phyloP scores from a whole-genome alignment of 495 filamentous ascomycete genomes.

The Xylaria intraflava region DNA sequence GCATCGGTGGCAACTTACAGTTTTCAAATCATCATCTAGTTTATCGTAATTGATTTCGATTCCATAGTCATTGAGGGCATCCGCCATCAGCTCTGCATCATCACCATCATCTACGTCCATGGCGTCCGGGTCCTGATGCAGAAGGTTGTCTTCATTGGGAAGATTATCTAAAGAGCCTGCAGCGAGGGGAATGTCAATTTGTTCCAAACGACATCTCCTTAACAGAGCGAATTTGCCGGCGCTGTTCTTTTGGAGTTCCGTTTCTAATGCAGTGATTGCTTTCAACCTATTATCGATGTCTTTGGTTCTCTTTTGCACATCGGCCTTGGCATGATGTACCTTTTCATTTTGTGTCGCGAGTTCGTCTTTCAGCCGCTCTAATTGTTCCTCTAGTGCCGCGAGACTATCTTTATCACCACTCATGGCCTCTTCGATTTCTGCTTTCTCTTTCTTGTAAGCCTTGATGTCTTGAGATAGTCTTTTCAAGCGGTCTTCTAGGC shows the following conservation, averaged over 20 bases:
- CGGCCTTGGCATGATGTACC: conserved; percentile 71
- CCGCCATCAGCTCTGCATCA: conserved; percentile 49
- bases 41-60: conserved; percentile 86
- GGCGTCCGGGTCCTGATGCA: conserved; percentile 63
- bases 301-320: conserved; percentile 76
- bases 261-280: conserved; percentile 69
- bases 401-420: conserved; percentile 68
- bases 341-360: conserved; percentile 64
- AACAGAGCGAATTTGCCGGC: conserved; percentile 76
- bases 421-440: conserved; percentile 62
- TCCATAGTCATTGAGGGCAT: conserved; percentile 71
- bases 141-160: conserved; percentile 74
- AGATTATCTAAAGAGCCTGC: conserved; percentile 79
- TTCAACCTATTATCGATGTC: conserved; percentile 75
- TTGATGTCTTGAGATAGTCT: conserved; percentile 59
- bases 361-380: conserved; percentile 60
- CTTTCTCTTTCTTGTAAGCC: conserved; percentile 66
- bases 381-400: conserved; percentile 62
- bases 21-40: conserved; percentile 78
- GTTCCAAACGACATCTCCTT: conserved; percentile 85
- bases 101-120: conserved; percentile 82
- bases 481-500: conserved; percentile 57
- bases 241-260: conserved; percentile 74
- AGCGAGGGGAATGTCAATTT: conserved; percentile 76
- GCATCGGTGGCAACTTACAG: conserved; percentile 43